Evolutionary conservation across 1,284 basidiomycete genomes (phyloP).

Genomic region (Ganoderma lingzhi): DNA sequence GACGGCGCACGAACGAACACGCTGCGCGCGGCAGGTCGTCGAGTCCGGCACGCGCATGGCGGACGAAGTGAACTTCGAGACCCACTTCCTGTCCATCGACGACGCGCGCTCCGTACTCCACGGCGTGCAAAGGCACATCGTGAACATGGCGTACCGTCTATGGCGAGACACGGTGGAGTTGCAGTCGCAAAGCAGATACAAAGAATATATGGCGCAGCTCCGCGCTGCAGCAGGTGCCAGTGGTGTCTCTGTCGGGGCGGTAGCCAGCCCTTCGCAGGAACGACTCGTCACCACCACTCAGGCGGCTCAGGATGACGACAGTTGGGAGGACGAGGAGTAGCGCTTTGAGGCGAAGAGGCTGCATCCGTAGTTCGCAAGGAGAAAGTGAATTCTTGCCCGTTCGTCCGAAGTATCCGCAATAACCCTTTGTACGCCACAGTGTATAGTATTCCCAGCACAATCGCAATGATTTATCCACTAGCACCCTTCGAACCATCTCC

Average conservation of each 20-base stretch:
- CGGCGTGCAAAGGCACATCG: constrained; percentile 23
- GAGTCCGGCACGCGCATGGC: constrained; percentile 62
- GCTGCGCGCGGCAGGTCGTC: constrained; percentile 45
- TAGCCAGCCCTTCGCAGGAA: neutral
- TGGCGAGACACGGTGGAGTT: constrained; percentile 24
- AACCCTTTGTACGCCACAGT: neutral
- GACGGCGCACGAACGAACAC: neutral
- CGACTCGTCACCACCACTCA: neutral
- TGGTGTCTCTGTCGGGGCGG: neutral
- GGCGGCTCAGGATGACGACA: neutral
- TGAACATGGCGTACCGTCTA: constrained; percentile 27
- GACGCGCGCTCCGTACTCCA: constrained; percentile 39
- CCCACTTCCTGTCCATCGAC: constrained; percentile 39
- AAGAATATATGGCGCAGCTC: neutral
- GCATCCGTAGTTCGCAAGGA: neutral
- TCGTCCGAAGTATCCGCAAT: no score
- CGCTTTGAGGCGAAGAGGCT: neutral
- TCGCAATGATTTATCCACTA: neutral
- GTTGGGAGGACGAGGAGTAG: constrained; percentile 5
- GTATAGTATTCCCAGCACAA: neutral
- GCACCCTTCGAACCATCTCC: neutral
- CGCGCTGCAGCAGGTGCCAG: neutral
- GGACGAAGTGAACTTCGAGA: constrained; percentile 57
- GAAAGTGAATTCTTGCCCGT: neutral
- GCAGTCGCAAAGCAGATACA: constrained; percentile 4